A percentile compares a stretch with the other conserved stretches of the same genome.
phyloP scores from a whole-genome alignment of 2,329 filamentous ascomycete species.

The Zymoseptoria brevis region DNA sequence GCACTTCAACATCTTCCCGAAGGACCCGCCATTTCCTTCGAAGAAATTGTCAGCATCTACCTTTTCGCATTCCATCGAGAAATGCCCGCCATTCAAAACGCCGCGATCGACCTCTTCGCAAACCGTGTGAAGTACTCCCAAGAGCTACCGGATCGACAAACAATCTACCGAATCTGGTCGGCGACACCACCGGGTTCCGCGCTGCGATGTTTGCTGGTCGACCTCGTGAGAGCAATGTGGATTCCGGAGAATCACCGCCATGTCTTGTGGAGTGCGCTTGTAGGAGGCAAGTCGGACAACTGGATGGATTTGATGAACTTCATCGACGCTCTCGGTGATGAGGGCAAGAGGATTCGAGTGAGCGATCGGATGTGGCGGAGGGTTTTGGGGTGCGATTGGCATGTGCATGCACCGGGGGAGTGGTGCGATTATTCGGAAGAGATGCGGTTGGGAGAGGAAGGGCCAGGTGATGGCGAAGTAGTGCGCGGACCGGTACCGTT shows the following conservation, averaged over 20 bases:
- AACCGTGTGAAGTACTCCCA: conserved; percentile 4
- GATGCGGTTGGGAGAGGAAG: not conserved
- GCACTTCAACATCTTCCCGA: not conserved
- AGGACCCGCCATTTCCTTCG: conserved; percentile 2
- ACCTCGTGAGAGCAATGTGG: conserved; percentile 10
- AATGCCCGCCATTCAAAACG: conserved; percentile 14
- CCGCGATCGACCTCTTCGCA: conserved; percentile 5
- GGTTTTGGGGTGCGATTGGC: conserved; percentile 9
- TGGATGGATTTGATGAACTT: conserved; percentile 2
- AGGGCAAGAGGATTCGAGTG: not conserved
- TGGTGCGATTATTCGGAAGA: not conserved
- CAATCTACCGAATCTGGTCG: conserved; percentile 10
- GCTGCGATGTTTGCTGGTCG: conserved; percentile 8
- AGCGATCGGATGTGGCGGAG: conserved; percentile 2
- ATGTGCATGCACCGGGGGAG: conserved; percentile 1
- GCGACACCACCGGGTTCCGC: conserved; percentile 1
- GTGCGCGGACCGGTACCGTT: too few relatives aligned
- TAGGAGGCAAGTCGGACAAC: conserved; percentile 3
- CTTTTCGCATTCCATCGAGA: conserved; percentile 5
- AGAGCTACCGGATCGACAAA: conserved; percentile 8
- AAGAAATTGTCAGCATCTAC: conserved; percentile 11
- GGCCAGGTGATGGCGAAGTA: too few relatives aligned
- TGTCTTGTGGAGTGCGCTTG: conserved; percentile 5
- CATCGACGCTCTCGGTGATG: conserved; percentile 1
- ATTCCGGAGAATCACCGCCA: conserved; percentile 3